phyloP scores from a whole-genome alignment of 2,329 filamentous ascomycete species.

The Peltaster fructicola region DNA sequence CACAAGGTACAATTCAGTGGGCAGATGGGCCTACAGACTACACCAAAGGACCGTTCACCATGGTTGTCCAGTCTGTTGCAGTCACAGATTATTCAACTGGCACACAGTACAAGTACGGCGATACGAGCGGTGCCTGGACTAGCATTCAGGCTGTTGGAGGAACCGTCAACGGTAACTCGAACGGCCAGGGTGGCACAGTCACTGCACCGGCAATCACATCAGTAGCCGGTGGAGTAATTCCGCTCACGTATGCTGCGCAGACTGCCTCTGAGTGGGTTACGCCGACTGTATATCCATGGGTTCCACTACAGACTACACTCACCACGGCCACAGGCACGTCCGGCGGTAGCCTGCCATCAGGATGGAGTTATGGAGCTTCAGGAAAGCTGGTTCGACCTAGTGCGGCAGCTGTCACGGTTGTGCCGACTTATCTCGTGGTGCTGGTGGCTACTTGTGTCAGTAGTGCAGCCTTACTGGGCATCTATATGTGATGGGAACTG shows the following conservation, averaged over 20 bases:
- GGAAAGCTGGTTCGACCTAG: conserved; percentile 64
- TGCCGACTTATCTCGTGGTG: no score
- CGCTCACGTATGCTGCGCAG: conserved; percentile 39
- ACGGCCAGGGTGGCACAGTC: conserved; percentile 33
- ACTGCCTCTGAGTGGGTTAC: conserved; percentile 31
- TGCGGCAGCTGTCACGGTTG: no score
- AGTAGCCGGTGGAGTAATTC: conserved; percentile 48
- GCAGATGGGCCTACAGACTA: conserved; percentile 76
- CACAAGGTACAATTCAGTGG: conserved; percentile 73
- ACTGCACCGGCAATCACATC: conserved; percentile 45
- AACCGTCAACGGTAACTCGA: conserved; percentile 39
- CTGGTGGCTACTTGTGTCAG: no score
- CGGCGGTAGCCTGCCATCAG: conserved; percentile 48
- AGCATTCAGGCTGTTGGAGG: conserved; percentile 74
- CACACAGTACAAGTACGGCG: conserved; percentile 63
- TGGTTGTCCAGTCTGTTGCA: conserved; percentile 59
- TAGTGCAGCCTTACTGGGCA: no score
- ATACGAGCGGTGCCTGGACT: conserved; percentile 58
- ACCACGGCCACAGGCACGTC: conserved; percentile 25
- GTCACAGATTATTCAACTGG: conserved; percentile 91
- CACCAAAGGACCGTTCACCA: conserved; percentile 62
- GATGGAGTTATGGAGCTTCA: conserved; percentile 61
- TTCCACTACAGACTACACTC: conserved; percentile 29
- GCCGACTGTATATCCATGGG: conserved; percentile 53
- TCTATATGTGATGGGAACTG: no score